Conservation (phyloP, 495 filamentous ascomycete species). For the Trichoderma asperelloides region DNA sequence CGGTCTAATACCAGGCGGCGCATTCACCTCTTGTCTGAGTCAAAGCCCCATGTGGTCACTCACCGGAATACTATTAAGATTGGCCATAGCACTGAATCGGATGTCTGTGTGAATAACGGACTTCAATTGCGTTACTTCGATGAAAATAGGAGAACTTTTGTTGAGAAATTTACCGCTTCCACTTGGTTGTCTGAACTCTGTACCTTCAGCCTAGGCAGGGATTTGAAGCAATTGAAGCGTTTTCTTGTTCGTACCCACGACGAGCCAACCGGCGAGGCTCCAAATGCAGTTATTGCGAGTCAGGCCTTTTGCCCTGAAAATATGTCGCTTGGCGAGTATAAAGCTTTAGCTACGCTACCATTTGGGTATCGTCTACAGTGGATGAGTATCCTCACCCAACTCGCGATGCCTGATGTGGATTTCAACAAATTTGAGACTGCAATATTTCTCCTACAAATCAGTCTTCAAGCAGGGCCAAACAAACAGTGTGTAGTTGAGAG, state of each 20-base stretch:
- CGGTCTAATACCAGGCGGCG: neutral
- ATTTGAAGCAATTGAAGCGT: constrained; percentile 17
- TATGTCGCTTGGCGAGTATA: constrained; percentile 34
- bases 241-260: constrained; percentile 17
- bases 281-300: constrained; percentile 28
- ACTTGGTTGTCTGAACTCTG: neutral
- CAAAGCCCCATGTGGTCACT: neutral
- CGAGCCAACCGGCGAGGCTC: constrained; percentile 18
- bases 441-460: constrained; percentile 32
- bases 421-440: constrained; percentile 30
- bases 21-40: neutral
- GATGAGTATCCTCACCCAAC: constrained; percentile 35
- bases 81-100: neutral
- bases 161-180: neutral
- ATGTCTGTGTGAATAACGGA: neutral
- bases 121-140: neutral
- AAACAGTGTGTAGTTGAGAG: neutral
- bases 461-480: constrained; percentile 28
- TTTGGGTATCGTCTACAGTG: constrained; percentile 36
- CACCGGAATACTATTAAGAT: neutral
- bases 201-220: neutral
- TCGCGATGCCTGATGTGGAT: constrained; percentile 26
- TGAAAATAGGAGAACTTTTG: neutral
- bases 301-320: constrained; percentile 25
- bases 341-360: constrained; percentile 29